A percentile compares a stretch with the other conserved stretches of the same genome.
Evolutionary conservation across 495 filamentous ascomycete genomes (phyloP).

Genomic region (Penicillium lividum): DNA sequence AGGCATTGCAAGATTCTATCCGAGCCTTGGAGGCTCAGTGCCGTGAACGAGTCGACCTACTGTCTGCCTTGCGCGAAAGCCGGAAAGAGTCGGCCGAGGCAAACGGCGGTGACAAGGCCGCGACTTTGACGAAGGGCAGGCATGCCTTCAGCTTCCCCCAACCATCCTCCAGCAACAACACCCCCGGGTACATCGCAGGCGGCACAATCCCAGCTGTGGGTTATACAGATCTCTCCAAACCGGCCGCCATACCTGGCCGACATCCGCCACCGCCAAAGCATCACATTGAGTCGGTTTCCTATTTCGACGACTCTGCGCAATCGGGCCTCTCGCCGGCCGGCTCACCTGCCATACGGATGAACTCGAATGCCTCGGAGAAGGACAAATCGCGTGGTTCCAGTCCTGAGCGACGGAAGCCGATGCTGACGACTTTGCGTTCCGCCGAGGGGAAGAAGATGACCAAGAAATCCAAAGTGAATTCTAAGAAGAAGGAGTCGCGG

Average conservation of each 20-base stretch:
- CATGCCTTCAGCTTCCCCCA: conserved; percentile 4
- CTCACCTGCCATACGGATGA: conserved; percentile 38
- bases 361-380: conserved; percentile 44
- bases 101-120: conserved; percentile 24
- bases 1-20: conserved; percentile 76
- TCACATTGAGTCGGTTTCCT: conserved; percentile 48
- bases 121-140: conserved; percentile 25
- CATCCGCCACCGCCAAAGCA: conserved; percentile 52
- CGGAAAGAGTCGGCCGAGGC: conserved; percentile 58
- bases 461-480: conserved; percentile 44
- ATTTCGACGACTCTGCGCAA: conserved; percentile 19
- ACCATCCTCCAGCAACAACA: conserved; percentile 27
- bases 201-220: conserved; percentile 78
- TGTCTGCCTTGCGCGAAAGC: conserved; percentile 78
- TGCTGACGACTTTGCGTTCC: conserved; percentile 81
- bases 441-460: conserved; percentile 59
- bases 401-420: conserved; percentile 66
- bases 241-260: conserved; percentile 64
- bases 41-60: conserved; percentile 86
- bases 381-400: conserved; percentile 67
- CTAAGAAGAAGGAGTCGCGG: conserved; percentile 37
- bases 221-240: conserved; percentile 74
- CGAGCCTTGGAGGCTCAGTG: conserved; percentile 85
- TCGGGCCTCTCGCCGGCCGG: conserved; percentile 12
- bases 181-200: conserved; percentile 68